Conservation (phyloP, 2,329 filamentous ascomycete species). For the Apiospora rasikravindrae region DNA sequence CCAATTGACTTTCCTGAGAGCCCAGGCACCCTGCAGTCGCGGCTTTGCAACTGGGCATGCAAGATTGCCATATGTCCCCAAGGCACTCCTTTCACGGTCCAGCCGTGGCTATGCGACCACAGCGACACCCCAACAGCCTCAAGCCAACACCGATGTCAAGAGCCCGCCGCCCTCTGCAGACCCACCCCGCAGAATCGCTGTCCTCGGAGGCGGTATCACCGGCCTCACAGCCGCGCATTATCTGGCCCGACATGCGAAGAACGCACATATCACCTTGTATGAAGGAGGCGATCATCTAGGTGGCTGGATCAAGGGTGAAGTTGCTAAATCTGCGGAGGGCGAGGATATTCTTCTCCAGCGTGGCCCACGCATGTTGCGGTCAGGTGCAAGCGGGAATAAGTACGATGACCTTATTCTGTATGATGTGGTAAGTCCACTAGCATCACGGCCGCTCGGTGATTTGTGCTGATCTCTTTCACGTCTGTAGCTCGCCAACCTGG, state of each 20-base stretch:
- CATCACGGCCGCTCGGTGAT: not conserved
- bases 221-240: slow-evolving; percentile 82
- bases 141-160: not conserved
- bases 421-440: slow-evolving; percentile 64
- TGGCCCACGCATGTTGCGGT: slow-evolving; percentile 78
- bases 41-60: not conserved
- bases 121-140: slow-evolving; percentile 24
- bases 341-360: slow-evolving; percentile 76
- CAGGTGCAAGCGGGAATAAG: slow-evolving; percentile 44
- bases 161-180: not conserved
- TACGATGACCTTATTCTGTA: slow-evolving; percentile 71
- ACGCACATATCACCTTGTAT: slow-evolving; percentile 77
- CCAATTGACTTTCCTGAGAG: slow-evolving; percentile 24
- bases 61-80: not conserved
- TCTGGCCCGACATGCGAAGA: slow-evolving; percentile 69
- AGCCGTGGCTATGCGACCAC: slow-evolving; percentile 24
- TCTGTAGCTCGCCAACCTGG: slow-evolving; percentile 62
- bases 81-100: not conserved
- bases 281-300: slow-evolving; percentile 74
- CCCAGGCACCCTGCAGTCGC: not conserved
- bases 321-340: slow-evolving; percentile 60
- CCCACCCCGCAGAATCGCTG: slow-evolving; percentile 55
- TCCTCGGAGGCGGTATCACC: slow-evolving; percentile 83
- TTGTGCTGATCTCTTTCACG: not conserved
- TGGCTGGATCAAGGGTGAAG: slow-evolving; percentile 81